phyloP scores from a whole-genome alignment of 2,329 filamentous ascomycete species.

The Pseudocercospora vitis region DNA sequence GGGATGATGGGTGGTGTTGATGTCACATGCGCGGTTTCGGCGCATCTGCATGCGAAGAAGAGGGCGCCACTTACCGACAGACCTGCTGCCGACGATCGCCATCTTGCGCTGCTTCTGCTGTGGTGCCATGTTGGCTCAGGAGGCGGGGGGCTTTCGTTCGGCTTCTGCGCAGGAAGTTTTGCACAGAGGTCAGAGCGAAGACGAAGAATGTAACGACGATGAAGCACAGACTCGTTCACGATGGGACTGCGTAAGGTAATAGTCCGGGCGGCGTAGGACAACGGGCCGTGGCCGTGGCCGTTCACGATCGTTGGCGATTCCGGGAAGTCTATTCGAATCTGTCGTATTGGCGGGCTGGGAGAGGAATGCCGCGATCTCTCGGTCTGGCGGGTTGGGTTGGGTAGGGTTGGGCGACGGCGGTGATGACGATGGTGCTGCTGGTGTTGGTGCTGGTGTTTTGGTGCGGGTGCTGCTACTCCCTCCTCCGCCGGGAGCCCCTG shows the following conservation, averaged over 20 bases:
- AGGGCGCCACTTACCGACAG: slow-evolving; percentile 65
- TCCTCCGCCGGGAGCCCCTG: slow-evolving; percentile 1
- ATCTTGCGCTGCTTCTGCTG: slow-evolving; percentile 88
- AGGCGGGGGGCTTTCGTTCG: background rate
- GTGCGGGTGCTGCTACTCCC: background rate
- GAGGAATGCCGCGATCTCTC: slow-evolving; percentile 1
- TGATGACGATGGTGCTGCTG: background rate
- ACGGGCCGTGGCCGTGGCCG: slow-evolving; percentile 5
- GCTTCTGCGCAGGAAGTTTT: background rate
- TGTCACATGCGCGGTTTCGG: slow-evolving; percentile 1
- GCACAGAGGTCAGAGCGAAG: too few relatives aligned
- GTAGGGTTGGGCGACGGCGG: background rate
- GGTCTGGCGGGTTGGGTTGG: background rate
- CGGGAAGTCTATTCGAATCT: slow-evolving; percentile 6
- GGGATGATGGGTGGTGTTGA: slow-evolving; percentile 7
- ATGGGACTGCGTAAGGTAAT: slow-evolving; percentile 6
- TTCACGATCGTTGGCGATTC: slow-evolving; percentile 3
- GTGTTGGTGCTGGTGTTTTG: background rate
- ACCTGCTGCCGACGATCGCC: slow-evolving; percentile 91
- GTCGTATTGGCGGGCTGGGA: background rate
- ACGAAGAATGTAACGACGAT: too few relatives aligned
- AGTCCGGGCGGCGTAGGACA: background rate
- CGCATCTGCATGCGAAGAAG: background rate
- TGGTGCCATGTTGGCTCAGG: slow-evolving; percentile 57
- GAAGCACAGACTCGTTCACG: background rate